Conservation (phyloP, 495 filamentous ascomycete species). For the Neurospora hispaniola region DNA sequence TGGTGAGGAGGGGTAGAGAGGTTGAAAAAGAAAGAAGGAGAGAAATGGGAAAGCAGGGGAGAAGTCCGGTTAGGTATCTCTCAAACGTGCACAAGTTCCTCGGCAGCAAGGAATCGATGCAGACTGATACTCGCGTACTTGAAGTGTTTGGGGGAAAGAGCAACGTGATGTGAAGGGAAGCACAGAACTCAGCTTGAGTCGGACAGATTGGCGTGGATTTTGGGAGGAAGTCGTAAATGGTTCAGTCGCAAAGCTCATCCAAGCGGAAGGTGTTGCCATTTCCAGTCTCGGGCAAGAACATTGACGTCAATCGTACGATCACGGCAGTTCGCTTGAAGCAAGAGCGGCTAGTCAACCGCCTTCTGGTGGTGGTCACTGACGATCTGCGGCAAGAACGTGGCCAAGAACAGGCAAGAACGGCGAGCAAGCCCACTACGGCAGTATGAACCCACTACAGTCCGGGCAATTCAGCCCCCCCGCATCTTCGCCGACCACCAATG, state of each 20-base stretch:
- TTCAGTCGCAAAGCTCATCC: background rate
- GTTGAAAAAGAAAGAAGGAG: background rate
- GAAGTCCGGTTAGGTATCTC: background rate
- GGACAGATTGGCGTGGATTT: background rate
- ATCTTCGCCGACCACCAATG: background rate
- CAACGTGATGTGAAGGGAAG: background rate
- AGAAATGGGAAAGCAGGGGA: background rate
- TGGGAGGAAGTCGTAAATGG: background rate
- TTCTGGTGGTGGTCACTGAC: background rate
- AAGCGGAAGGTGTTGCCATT: background rate
- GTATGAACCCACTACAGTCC: background rate
- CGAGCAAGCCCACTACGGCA: background rate
- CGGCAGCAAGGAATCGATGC: background rate
- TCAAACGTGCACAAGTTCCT: background rate
- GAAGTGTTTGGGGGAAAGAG: background rate
- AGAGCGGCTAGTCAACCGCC: background rate
- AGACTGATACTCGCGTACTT: background rate
- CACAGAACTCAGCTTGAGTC: background rate
- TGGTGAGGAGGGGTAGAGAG: background rate
- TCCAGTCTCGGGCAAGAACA: background rate
- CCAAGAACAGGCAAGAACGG: background rate
- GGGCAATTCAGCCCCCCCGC: background rate
- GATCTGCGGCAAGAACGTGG: background rate
- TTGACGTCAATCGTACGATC: background rate
- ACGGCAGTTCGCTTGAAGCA: background rate